Evolutionary conservation across 2,329 filamentous ascomycete species (phyloP).

Genomic region (Sporothrix dimorphospora): DNA sequence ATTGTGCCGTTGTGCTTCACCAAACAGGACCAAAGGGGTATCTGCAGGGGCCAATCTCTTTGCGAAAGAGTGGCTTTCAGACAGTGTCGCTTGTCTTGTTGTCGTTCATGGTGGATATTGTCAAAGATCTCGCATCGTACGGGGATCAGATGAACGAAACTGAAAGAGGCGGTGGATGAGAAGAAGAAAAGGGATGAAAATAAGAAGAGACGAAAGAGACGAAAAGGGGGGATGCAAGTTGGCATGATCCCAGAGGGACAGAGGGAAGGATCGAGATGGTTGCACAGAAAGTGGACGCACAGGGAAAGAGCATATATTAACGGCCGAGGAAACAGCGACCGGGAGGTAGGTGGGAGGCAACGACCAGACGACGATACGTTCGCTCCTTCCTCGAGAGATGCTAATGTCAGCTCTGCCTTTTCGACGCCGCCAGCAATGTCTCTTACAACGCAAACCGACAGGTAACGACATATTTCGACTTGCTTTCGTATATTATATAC

Average conservation of each 20-base stretch:
- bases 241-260: neutral
- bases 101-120: neutral
- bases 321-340: neutral
- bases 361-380: neutral
- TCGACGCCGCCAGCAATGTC: neutral
- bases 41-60: neutral
- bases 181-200: neutral
- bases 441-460: neutral
- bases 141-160: neutral
- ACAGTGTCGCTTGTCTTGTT: neutral
- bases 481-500: neutral
- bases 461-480: neutral
- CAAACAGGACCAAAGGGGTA: neutral
- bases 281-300: neutral
- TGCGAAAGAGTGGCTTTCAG: neutral
- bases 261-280: neutral
- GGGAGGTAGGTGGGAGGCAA: neutral
- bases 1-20: neutral
- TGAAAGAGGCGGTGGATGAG: neutral
- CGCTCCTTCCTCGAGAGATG: neutral
- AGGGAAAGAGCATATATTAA: conserved; percentile 5
- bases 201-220: neutral
- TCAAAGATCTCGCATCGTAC: neutral
- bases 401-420: neutral
- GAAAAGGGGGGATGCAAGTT: neutral